Evolutionary conservation across 768 basidiomycete species (phyloP), one percentile per base, ranked within the genome.

Genomic region (Candolleomyces eurysporus): DNA sequence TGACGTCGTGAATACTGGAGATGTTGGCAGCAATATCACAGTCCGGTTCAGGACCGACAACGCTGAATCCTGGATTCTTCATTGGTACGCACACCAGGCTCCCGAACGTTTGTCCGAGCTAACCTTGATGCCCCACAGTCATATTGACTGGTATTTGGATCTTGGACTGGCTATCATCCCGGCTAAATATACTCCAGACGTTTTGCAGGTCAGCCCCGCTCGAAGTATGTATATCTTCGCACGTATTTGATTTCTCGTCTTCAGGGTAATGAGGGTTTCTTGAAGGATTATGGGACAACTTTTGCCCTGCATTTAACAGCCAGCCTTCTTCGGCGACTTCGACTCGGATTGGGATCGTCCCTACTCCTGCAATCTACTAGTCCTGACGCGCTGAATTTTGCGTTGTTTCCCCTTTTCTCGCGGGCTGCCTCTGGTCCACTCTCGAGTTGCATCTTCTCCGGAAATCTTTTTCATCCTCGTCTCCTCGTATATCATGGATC

Each of bases 1-100:
- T n/a, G 88, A 90, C 68, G 84, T 84, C 2, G 80, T 87, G 42
- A 75, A 70, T 58, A 78, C 82, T 8, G 76, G 78, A 8, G 45
- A 63, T 32, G 66, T 61, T 19, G 69, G 67, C 0, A 81, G 81
- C 59, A 77, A 77, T 21, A 79, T 82, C 22, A 83, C 83, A 0
- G 75, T 92, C 48, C 82, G 88, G 5, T 90, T 88, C 74, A 71
- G 71, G 31, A 88, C 89, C 0, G 83, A 91, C 66, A 90, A 90
- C 70, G 72, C 88, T 2, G 90, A 89, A 4, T 83, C 84, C 8
- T 88, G 84, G 81, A 74, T 83, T 61, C 67, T 82, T 59, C 81
- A 81, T 50, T 80, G 76, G 76, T 65, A 48, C n/a, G 57, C 19
- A 13, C 16, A 49, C 4, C 1, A 50, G 10, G 26, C 26, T 26